Evolutionary conservation across 2,329 filamentous ascomycete species (phyloP), one percentile per base, ranked within the genome.

Genomic region (Talaromyces atroroseus): DNA sequence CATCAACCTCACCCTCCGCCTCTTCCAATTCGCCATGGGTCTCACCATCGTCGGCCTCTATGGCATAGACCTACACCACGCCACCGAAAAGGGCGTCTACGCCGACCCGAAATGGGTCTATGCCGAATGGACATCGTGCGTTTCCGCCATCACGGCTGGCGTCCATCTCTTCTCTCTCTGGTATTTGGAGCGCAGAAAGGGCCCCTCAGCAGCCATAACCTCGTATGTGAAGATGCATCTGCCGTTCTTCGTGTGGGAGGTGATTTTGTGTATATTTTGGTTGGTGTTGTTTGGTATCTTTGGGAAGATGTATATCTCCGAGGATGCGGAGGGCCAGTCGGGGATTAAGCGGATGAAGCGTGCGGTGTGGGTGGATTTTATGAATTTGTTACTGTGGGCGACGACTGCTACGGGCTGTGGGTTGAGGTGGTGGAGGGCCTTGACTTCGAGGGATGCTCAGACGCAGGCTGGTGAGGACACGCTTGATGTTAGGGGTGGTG

Each of bases 231-330:
- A 54, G 14, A 18, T 65, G 49, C 62, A 65, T 34, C 51, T 74
- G 3, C 69, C 69, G 14, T 61, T 83, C 53, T 88, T 89, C 66
- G 73, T 78, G 51, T 90, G 89, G 85, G 87, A 91, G 70, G 74
- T 79, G 38, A 68, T 92, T 14, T 72, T 95, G 18, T 89, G 88
- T 64, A 77, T 94, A 60, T 80, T 95, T 29, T 95, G 89, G 86
- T 83, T 90, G 58, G 82, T 85, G 1, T 78, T 94, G 5, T 95
- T 95, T 69, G 91, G 90, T 18, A 76, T 94, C 59, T 96, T 96
- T 68, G 91, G 86, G 54, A 84, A 81, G 64, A 83, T 92, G 79
- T 96, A 87, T 77, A 88, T 95, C 67, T 72, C 82, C 54, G 85
- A 85, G 65, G 71, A 90, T 58, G 70, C 85, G 0, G 57, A 87